These are phyloP conservation scores for Boechera divaricarpa DNA, from an alignment of 345 rosid genomes.

Conservation along the genomic window DNA sequence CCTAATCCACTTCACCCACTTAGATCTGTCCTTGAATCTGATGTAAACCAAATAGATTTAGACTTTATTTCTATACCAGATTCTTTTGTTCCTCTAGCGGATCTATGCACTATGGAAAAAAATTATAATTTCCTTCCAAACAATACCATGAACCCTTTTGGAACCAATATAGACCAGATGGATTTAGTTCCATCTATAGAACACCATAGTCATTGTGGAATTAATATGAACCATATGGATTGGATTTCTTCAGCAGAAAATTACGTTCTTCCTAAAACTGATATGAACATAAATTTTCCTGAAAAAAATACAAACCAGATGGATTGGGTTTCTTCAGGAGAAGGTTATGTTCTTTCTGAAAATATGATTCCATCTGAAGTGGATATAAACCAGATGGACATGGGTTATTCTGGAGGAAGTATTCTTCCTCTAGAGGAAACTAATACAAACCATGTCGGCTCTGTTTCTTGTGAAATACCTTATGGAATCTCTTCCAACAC, in stretches of 20 bases:
- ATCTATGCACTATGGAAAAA: conserved; percentile 11
- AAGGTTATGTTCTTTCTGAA: not conserved
- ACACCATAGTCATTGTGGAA: not conserved
- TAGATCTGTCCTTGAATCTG: not conserved
- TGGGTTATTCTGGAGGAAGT: not conserved
- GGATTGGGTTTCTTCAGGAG: not conserved
- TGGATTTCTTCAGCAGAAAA: not conserved
- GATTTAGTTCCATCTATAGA: not conserved
- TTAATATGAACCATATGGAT: conserved; percentile 3
- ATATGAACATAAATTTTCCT: not conserved
- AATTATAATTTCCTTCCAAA: not conserved
- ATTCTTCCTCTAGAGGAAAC: not conserved
- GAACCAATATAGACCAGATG: not conserved
- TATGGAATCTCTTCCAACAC: conserved; percentile 1
- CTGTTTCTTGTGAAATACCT: not conserved
- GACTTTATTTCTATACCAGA: not conserved
- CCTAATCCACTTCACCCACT: not conserved
- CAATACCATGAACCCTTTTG: not conserved
- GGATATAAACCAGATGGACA: not conserved
- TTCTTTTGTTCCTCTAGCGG: not conserved
- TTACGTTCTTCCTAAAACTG: not conserved
- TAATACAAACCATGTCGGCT: not conserved
- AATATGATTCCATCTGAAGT: not conserved
- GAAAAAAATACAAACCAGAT: not conserved
- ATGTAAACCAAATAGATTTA: not conserved